phyloP scores from a whole-genome alignment of 257 asterid species.

The Anisodus acutangulus region DNA sequence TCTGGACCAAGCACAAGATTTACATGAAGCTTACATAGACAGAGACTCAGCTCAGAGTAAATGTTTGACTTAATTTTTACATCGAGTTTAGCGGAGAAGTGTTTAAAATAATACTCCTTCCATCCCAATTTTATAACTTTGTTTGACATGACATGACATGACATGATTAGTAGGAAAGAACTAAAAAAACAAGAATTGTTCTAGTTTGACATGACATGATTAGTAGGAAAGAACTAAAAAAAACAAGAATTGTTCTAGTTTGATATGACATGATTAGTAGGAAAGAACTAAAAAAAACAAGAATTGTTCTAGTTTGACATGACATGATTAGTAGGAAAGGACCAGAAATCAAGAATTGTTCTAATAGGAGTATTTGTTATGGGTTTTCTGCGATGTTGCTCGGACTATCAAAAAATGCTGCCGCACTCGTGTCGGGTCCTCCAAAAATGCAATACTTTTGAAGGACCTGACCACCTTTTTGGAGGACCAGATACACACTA shows the following conservation, averaged over 20 bases:
- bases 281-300: neutral
- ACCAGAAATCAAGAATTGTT: conserved; percentile 7
- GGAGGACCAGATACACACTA: neutral
- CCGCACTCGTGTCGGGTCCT: neutral
- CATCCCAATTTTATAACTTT: neutral
- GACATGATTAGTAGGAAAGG: neutral
- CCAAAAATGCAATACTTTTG: neutral
- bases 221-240: neutral
- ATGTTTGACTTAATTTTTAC: neutral
- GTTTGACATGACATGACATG: neutral
- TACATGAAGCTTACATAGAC: neutral
- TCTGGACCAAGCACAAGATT: neutral
- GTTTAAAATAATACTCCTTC: neutral
- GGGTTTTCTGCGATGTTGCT: neutral
- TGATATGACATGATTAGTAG: no score
- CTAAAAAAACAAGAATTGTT: no score
- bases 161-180: no score
- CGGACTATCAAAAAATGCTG: neutral
- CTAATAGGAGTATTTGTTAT: conserved; percentile 16
- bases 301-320: neutral
- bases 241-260: neutral
- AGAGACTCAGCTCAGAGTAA: neutral
- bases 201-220: no score
- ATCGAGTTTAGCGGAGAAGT: neutral
- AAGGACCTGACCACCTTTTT: neutral